phyloP scores from a whole-genome alignment of 805 yeast species.

The Lachancea meyersii region DNA sequence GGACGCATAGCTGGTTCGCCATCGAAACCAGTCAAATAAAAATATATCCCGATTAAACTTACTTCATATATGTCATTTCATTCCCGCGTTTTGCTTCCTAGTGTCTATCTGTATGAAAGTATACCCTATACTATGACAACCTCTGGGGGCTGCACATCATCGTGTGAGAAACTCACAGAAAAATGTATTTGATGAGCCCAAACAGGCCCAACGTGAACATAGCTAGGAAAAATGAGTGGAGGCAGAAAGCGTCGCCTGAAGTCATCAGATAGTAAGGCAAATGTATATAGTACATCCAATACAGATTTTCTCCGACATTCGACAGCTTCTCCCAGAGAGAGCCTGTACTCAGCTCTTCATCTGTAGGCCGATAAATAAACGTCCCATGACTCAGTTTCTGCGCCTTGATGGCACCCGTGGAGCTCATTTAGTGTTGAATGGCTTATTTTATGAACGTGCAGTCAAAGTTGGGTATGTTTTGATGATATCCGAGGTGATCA shows the following conservation, averaged over 20 bases:
- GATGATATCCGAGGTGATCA: not conserved
- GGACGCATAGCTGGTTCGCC: not conserved
- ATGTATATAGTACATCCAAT: constrained; percentile 42
- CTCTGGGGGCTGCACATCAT: not conserved
- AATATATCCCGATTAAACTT: no score
- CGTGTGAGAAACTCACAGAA: constrained; percentile 12
- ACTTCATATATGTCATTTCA: not conserved
- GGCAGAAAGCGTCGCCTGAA: constrained; percentile 36
- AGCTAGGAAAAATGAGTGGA: constrained; percentile 36
- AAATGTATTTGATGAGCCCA: constrained; percentile 33
- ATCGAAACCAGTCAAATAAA: no score
- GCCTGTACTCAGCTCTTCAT: constrained; percentile 24
- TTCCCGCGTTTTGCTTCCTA: not conserved
- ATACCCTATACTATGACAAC: not conserved
- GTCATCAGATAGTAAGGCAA: constrained; percentile 42
- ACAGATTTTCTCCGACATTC: constrained; percentile 30
- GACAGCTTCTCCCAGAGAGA: constrained; percentile 23
- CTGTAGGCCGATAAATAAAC: constrained; percentile 27
- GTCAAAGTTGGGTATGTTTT: constrained; percentile 8
- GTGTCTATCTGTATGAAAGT: not conserved
- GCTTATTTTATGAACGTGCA: constrained; percentile 7
- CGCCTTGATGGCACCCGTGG: not conserved
- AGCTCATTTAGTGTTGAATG: constrained; percentile 3
- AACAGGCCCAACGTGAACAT: constrained; percentile 36
- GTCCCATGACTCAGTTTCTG: constrained; percentile 18